These are phyloP conservation scores for Phialophora macrospora DNA, from an alignment of 2,329 filamentous ascomycete species.

Conservation along the genomic window DNA sequence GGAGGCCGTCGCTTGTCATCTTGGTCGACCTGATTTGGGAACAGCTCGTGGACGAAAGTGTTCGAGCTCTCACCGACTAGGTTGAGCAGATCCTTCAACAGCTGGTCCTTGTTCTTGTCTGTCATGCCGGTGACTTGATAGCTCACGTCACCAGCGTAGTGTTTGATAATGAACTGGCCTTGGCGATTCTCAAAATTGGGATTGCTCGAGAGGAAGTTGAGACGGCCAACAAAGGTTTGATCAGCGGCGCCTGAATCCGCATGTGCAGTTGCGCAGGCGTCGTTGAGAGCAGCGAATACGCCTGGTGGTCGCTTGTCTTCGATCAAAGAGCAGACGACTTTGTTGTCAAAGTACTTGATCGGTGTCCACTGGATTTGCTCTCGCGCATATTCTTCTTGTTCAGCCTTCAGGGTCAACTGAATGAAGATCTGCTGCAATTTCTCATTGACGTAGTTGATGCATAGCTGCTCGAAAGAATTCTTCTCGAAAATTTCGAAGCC, in stretches of 20 bases:
- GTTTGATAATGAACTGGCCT: constrained; percentile 97
- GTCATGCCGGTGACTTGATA: constrained; percentile 97
- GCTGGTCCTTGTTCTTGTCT: constrained; percentile 98
- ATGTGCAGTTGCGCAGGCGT: constrained; percentile 97
- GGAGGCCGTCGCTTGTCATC: constrained; percentile 94
- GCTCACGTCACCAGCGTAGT: constrained; percentile 95
- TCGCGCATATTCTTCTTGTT: constrained; percentile 94
- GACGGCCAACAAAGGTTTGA: constrained; percentile 89
- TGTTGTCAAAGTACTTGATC: constrained; percentile 99
- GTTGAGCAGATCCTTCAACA: constrained; percentile 90
- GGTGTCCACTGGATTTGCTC: constrained; percentile 99
- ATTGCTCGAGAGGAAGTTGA: constrained; percentile 86
- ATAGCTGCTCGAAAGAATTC: constrained; percentile 98
- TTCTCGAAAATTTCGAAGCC: constrained; percentile 99
- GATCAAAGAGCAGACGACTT: constrained; percentile 96
- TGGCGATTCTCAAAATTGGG: constrained; percentile 89
- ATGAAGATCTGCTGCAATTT: constrained; percentile 99
- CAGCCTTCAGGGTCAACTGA: constrained; percentile 91
- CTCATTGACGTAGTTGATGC: constrained; percentile 99
- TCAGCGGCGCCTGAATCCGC: constrained; percentile 94
- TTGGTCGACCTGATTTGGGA: constrained; percentile 91
- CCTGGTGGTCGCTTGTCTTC: constrained; percentile 88
- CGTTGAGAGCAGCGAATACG: constrained; percentile 93
- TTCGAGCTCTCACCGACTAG: constrained; percentile 84
- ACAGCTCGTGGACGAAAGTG: constrained; percentile 81